Evolutionary conservation across 306 rosid genomes (phyloP), one percentile per base, ranked within the genome.

Genomic region (Delonix regia): DNA sequence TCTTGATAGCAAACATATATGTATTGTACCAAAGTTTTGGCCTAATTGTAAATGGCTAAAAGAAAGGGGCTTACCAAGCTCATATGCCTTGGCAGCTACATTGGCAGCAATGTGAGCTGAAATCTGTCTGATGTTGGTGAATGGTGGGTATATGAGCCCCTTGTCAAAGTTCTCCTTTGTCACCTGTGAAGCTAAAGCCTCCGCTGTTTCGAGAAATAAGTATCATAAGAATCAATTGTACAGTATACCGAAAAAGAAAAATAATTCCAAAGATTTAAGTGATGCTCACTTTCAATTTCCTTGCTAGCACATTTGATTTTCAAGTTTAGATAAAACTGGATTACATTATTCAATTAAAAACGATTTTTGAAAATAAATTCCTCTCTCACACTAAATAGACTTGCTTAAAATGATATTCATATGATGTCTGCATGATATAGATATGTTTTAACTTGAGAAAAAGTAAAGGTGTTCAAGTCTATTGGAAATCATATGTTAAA

Each of bases 51-150:
- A 60, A 27, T 10, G 21, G 15, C n/a, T 22, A 6, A 63, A 9
- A 38, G 55, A 28, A 41, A 56, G 18, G 21, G 44, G 41, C 88
- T 79, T 18, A 92, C 99, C 97, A 41, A 94, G 97, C 81, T 94
- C 99, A 83, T 92, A 94, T 41, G 99, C 90, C 84, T 92, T 94
- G 41, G 94, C 93, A 82, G 99, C 99, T 55, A 95, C 99, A 3
- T 74, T 89, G 11, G 99, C 99, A 86, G 99, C 99, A 59, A 96
- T 96, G 9, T 87, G 92, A 41, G 99, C 99, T 52, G 99, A 96
- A 77, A 96, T 96, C 81, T 91, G 88, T 84, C 99, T 88, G 83
- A 96, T 96, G 90, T 93, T 85, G 12, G 96, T 73, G 83, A 96
- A 96, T 30, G 99, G 96, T 63, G 99, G 99, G 83, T 28, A 96